Evolutionary conservation across 805 yeast genomes (phyloP), one percentile per base, ranked within the genome.

Genomic region (Teunomyces tritomae): DNA sequence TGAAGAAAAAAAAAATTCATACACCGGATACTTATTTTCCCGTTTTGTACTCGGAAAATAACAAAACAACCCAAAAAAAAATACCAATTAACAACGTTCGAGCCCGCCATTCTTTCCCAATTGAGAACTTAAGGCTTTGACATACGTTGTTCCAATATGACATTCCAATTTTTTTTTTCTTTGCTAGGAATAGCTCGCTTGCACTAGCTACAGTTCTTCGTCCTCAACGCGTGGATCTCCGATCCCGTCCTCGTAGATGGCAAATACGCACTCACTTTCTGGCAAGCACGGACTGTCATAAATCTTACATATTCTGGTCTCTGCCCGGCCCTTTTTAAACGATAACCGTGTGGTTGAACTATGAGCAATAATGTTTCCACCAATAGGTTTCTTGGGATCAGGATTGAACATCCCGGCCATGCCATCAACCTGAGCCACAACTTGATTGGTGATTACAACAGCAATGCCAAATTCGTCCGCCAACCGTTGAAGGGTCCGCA

Each of bases 391-490:
- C 67, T 94, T 94, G 11, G 98, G 97, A 66, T 94, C 99, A 1
- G 97, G 96, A 57, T 91, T 90, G 65, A 84, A 91, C 73, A 82
- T 71, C 26, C 81, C 77, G 36, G 82, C 82, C 60, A 95, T 95
- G 1, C 92, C 94, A 62, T 94, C 99, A 14, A 94, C 99, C 67
- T 91, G 97, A 3, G 98, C 97, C 5, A 89, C 97, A 17, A 94
- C 99, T 68, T 94, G 99, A 69, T 94, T 94, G 36, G 77, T 73
- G 40, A 94, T 89, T 5, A 94, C 90, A 8, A 92, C 96, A 0
- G 98, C 99, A 48, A 94, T 89, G 40, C 99, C 99, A 68, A 88
- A 94, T 71, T 92, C 98, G 67, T 94, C 99, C 0, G 98, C 98
- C 46, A 94, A 77, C 58, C 96, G 74, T 67, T 94, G 98, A 51